Conservation (phyloP, 1,284 basidiomycete genomes). For the Cutaneotrichosporon cyanovorans region DNA sequence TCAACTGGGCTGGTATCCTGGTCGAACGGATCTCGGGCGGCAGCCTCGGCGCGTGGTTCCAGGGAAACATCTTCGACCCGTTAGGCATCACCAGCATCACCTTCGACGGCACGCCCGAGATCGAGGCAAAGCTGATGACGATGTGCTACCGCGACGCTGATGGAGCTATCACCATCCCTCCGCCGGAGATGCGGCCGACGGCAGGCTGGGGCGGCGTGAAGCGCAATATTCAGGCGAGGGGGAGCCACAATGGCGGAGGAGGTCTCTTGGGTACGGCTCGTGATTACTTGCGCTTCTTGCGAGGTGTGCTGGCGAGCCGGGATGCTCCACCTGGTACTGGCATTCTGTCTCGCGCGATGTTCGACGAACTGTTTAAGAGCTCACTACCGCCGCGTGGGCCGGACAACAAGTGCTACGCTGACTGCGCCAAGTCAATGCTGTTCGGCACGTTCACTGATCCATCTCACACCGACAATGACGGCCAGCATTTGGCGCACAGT, state of each 20-base stretch:
- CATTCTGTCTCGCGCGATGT: slow-evolving; percentile 19
- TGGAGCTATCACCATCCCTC: not conserved
- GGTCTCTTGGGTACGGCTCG: slow-evolving; percentile 16
- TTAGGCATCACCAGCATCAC: slow-evolving; percentile 26
- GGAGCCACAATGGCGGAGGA: slow-evolving; percentile 10
- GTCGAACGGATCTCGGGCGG: slow-evolving; percentile 10
- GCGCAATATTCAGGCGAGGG: not conserved
- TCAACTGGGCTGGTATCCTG: slow-evolving; percentile 19
- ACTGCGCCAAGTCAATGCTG: slow-evolving; percentile 10
- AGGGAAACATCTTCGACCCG: slow-evolving; percentile 33
- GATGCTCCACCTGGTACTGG: slow-evolving; percentile 7
- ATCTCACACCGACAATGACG: slow-evolving; percentile 8
- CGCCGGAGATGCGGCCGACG: not conserved
- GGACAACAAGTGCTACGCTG: slow-evolving; percentile 4
- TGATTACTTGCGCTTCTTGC: slow-evolving; percentile 18
- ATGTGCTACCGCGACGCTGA: slow-evolving; percentile 3
- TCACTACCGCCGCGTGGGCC: slow-evolving; percentile 12
- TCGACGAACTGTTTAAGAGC: slow-evolving; percentile 23
- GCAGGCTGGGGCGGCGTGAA: not conserved
- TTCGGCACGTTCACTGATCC: slow-evolving; percentile 12
- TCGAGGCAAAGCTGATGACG: slow-evolving; percentile 11
- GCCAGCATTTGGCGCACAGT: slow-evolving; percentile 6
- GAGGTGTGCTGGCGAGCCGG: slow-evolving; percentile 8
- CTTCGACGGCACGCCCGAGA: slow-evolving; percentile 25
- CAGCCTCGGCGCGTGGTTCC: slow-evolving; percentile 15